These are phyloP conservation scores for Eragrostis nindensis DNA, from an alignment of 176 grass and related monocot genomes.

Conservation along the genomic window DNA sequence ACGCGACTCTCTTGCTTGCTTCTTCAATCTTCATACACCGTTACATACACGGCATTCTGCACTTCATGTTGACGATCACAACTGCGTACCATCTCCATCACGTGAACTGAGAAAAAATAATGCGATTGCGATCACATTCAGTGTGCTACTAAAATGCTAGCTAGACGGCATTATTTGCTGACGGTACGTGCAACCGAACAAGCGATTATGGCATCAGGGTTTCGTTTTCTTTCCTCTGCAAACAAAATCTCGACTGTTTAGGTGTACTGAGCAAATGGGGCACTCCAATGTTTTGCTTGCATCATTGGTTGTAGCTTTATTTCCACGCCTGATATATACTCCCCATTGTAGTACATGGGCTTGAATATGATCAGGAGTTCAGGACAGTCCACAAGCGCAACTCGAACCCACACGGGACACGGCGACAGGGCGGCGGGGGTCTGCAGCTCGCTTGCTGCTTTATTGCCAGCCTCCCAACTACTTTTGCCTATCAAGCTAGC, in stretches of 20 bases:
- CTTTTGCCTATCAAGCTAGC: background rate
- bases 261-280: background rate
- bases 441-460: background rate
- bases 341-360: too few relatives aligned
- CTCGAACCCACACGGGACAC: background rate
- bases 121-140: background rate
- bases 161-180: background rate
- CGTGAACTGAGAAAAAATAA: background rate
- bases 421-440: too few relatives aligned
- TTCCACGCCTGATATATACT: too few relatives aligned
- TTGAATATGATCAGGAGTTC: too few relatives aligned
- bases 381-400: background rate
- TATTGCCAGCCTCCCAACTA: background rate
- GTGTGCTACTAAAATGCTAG: background rate
- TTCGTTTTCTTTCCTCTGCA: background rate
- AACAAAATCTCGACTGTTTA: background rate
- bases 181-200: background rate
- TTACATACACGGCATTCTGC: background rate
- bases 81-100: background rate
- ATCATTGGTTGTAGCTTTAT: too few relatives aligned
- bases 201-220: too few relatives aligned
- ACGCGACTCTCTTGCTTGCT: constrained; percentile 5
- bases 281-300: too few relatives aligned
- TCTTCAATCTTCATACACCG: background rate
- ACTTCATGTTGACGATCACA: background rate